Evolutionary conservation across 129 eudicot genomes (phyloP).

Genomic region (Solidago caesia): DNA sequence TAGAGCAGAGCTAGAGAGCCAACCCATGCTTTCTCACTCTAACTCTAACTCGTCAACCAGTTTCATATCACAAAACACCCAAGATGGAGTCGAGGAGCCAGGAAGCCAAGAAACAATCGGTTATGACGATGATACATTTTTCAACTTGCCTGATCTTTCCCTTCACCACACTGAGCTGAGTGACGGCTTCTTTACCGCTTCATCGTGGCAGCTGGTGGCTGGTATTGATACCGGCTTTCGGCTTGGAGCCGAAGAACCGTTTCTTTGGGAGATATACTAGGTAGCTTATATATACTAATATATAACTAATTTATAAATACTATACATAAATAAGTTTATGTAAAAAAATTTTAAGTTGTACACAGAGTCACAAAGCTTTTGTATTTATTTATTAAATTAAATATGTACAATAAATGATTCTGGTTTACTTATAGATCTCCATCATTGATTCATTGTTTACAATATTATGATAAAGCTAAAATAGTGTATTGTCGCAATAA

Average conservation of each 20-base stretch:
- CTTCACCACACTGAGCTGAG: constrained; percentile 22
- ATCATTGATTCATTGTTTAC: too few species aligned
- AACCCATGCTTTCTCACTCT: constrained; percentile 30
- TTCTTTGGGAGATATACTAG: constrained; percentile 49
- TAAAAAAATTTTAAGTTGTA: too few species aligned
- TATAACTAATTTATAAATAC: not conserved
- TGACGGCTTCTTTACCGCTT: constrained; percentile 22
- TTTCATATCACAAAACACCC: constrained; percentile 14
- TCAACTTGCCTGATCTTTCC: constrained; percentile 55
- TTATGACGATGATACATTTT: constrained; percentile 45
- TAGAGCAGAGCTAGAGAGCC: constrained; percentile 29
- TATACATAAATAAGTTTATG: not conserved
- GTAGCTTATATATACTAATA: not conserved
- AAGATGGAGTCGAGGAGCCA: constrained; percentile 24
- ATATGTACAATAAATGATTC: too few species aligned
- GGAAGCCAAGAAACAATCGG: constrained; percentile 29
- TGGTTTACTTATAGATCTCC: too few species aligned
- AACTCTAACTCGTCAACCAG: constrained; percentile 33
- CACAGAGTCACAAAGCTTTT: too few species aligned
- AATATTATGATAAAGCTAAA: too few species aligned
- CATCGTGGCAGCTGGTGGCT: constrained; percentile 50
- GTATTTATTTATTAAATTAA: too few species aligned
- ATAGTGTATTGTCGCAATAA: too few species aligned
- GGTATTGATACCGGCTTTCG: constrained; percentile 46
- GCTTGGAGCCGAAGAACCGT: constrained; percentile 54